phyloP scores from a whole-genome alignment of 2,329 filamentous ascomycete species.

The Exophiala sp. region DNA sequence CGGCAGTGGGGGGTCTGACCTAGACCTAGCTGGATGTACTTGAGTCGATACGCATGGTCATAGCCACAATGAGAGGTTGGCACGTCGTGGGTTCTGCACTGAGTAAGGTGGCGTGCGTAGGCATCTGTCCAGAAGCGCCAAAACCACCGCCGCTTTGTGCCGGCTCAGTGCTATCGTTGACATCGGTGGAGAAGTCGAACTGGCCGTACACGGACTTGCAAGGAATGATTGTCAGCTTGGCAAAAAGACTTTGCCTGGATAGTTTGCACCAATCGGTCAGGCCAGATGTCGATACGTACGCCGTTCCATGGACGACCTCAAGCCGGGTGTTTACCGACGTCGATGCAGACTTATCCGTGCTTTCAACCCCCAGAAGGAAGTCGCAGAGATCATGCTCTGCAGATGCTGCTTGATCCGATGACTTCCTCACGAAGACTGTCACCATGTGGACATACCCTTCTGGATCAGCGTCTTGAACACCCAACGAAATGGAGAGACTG shows the following conservation, averaged over 20 bases:
- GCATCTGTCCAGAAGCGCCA: not conserved
- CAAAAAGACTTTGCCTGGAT: slow-evolving; percentile 2
- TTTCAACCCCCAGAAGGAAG: not conserved
- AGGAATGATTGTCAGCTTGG: slow-evolving; percentile 11
- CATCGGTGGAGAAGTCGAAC: not conserved
- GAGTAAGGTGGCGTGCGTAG: not conserved
- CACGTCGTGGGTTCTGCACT: not conserved
- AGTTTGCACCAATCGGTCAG: slow-evolving; percentile 5
- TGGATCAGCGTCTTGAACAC: not conserved
- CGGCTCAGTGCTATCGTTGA: not conserved
- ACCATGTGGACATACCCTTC: slow-evolving; percentile 5
- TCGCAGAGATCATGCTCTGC: not conserved
- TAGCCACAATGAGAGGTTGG: slow-evolving; percentile 10
- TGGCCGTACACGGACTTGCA: slow-evolving; percentile 47
- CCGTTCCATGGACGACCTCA: slow-evolving; percentile 17
- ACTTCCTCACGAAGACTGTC: slow-evolving; percentile 1
- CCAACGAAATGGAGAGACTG: not conserved
- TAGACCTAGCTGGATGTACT: not conserved
- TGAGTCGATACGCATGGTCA: slow-evolving; percentile 17
- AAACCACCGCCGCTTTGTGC: slow-evolving; percentile 10
- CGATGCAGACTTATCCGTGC: not conserved
- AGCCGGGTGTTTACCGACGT: not conserved
- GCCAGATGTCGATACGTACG: slow-evolving; percentile 11
- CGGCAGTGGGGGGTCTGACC: not conserved
- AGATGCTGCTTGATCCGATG: not conserved